Evolutionary conservation across 192 early-diverging fungal species (phyloP).

Genomic region (Coemansia sp.): DNA sequence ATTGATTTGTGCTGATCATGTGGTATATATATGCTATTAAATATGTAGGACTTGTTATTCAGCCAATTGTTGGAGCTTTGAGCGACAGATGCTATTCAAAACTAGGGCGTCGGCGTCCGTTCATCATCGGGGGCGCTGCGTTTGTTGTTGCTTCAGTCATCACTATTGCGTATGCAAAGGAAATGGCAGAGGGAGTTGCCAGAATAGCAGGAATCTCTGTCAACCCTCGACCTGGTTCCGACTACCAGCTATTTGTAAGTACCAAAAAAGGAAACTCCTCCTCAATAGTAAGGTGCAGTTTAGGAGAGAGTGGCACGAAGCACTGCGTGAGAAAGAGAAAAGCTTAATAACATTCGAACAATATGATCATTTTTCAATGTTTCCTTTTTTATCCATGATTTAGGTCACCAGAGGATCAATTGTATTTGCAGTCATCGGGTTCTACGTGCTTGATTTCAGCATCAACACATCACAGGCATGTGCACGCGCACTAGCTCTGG

Average conservation of each 20-base stretch:
- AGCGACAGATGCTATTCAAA: conserved; percentile 72
- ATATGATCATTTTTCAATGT: not conserved
- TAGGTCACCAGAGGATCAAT: conserved; percentile 60
- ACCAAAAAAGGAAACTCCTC: not conserved
- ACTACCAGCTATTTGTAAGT: conserved; percentile 36
- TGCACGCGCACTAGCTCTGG: conserved; percentile 83
- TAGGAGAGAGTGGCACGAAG: not conserved
- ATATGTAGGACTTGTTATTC: conserved; percentile 62
- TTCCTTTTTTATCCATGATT: not conserved
- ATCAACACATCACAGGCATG: conserved; percentile 89
- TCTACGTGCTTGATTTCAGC: conserved; percentile 91
- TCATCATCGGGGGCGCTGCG: conserved; percentile 72
- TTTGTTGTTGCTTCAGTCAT: conserved; percentile 47
- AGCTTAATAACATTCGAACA: not conserved
- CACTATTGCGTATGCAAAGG: conserved; percentile 43
- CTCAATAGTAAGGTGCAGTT: not conserved
- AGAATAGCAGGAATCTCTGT: conserved; percentile 7
- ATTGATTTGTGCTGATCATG: too few relatives aligned
- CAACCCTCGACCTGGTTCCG: conserved; percentile 17
- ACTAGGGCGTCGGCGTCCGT: conserved; percentile 80
- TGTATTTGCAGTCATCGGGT: conserved; percentile 75
- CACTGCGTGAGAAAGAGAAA: not conserved
- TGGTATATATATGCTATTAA: not conserved
- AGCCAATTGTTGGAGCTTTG: conserved; percentile 80
- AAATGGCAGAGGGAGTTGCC: conserved; percentile 28